Percentiles rank a stretch among this genome's conserved stretches.
phyloP scores from a whole-genome alignment of 208 protist species.

The Zelonia costaricensis region DNA sequence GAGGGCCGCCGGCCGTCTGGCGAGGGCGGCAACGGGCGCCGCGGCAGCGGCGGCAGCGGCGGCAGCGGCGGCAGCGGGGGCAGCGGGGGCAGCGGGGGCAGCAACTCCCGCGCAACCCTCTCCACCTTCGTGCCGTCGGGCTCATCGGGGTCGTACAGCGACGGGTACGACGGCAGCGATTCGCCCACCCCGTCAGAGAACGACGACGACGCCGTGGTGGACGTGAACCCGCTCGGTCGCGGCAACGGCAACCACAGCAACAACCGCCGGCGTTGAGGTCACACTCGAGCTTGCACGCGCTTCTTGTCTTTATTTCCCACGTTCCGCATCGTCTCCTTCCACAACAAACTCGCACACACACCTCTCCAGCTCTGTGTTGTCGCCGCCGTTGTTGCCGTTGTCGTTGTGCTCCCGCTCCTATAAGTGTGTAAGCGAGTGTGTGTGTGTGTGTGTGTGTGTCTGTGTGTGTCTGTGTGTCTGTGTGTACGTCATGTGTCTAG shows the following conservation, averaged over 20 bases:
- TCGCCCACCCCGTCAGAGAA: not conserved
- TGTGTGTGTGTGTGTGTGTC: not conserved
- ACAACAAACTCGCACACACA: not conserved
- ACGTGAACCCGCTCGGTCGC: constrained; percentile 28
- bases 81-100: not conserved
- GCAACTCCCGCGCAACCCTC: no score
- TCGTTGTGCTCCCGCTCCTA: not conserved
- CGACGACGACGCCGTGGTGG: constrained; percentile 3
- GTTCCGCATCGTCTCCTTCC: no score
- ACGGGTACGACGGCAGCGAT: constrained; percentile 3
- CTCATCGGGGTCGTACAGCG: constrained; percentile 4
- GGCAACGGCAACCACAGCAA: no score
- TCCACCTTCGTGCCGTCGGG: not conserved
- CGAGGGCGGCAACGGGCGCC: not conserved
- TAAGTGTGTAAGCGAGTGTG: not conserved
- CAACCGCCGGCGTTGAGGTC: not conserved
- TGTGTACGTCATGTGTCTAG: not conserved
- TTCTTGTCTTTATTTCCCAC: not conserved
- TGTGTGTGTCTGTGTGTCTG: not conserved
- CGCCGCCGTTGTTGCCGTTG: not conserved
- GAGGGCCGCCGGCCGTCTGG: not conserved
- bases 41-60: not conserved
- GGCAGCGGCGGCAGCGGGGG: not conserved
- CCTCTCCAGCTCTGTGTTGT: no score
- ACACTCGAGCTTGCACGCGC: not conserved